Conservation (phyloP, 805 yeast species). For the Candida qinlingensis region DNA sequence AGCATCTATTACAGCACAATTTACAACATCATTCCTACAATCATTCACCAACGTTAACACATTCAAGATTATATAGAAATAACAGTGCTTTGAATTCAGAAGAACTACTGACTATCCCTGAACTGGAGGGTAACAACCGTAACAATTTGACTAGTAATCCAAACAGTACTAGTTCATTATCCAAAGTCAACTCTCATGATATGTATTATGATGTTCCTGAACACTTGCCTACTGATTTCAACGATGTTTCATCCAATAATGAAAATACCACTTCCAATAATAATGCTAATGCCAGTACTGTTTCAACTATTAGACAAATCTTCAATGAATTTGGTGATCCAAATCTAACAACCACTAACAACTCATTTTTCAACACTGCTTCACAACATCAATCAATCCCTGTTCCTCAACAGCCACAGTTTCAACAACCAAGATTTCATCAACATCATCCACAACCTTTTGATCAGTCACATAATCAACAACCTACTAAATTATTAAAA, state of each 20-base stretch:
- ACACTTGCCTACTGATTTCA: constrained; percentile 7
- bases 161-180: constrained; percentile 6
- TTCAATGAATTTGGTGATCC: constrained; percentile 25
- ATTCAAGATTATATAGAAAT: constrained; percentile 16
- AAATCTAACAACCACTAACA: constrained; percentile 22
- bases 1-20: neutral
- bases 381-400: neutral
- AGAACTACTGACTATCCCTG: constrained; percentile 23
- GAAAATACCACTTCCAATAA: neutral
- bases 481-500: constrained; percentile 17
- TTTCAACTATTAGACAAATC: constrained; percentile 4
- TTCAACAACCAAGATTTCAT: neutral
- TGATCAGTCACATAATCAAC: constrained; percentile 3
- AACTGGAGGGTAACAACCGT: constrained; percentile 3
- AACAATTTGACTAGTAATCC: neutral
- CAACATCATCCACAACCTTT: neutral
- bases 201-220: constrained; percentile 24
- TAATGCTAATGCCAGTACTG: too few relatives aligned
- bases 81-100: constrained; percentile 21
- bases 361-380: constrained; percentile 1
- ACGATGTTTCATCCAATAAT: neutral
- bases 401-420: neutral
- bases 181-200: constrained; percentile 16
- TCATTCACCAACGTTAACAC: constrained; percentile 11
- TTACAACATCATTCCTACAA: neutral